Evolutionary conservation across 2,329 filamentous ascomycete genomes (phyloP).

Genomic region (Ilyonectria sp.): DNA sequence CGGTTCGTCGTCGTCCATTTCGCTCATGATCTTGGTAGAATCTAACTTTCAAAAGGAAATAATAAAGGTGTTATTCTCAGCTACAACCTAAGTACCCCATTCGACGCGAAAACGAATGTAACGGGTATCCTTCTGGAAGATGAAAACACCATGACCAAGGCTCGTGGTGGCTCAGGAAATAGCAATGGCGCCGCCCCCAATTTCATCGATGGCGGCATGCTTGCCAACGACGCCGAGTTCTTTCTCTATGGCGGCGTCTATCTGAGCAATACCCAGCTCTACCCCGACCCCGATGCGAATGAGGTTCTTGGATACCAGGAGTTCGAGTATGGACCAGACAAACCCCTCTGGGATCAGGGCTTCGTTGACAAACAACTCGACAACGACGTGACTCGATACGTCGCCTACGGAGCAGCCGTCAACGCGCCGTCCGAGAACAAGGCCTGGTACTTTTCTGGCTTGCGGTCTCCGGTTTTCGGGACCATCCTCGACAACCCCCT

Average conservation of each 20-base stretch:
- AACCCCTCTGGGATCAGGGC: slow-evolving; percentile 58
- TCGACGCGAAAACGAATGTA: slow-evolving; percentile 67
- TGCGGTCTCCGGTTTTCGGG: slow-evolving; percentile 66
- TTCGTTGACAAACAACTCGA: slow-evolving; percentile 61
- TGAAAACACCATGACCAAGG: slow-evolving; percentile 64
- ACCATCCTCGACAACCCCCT: slow-evolving; percentile 59
- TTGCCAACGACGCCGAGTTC: slow-evolving; percentile 75
- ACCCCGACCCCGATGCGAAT: slow-evolving; percentile 58
- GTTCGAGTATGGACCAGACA: slow-evolving; percentile 65
- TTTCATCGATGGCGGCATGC: slow-evolving; percentile 74
- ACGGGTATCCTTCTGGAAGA: slow-evolving; percentile 63
- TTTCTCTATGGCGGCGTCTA: slow-evolving; percentile 75
- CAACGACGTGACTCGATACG: slow-evolving; percentile 68
- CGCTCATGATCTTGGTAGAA: not conserved
- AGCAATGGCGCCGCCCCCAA: slow-evolving; percentile 69
- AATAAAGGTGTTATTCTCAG: slow-evolving; percentile 67
- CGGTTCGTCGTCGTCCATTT: slow-evolving; percentile 56
- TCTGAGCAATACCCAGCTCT: slow-evolving; percentile 52
- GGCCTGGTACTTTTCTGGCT: slow-evolving; percentile 80
- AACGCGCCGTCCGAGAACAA: slow-evolving; percentile 79
- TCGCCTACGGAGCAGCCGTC: slow-evolving; percentile 75
- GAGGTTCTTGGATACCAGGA: slow-evolving; percentile 66
- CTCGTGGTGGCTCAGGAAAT: slow-evolving; percentile 61
- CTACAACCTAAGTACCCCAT: slow-evolving; percentile 72
- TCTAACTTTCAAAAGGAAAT: slow-evolving; percentile 61